Conservation (phyloP, 139 green algal genomes). For the Chlorella ohadii region DNA sequence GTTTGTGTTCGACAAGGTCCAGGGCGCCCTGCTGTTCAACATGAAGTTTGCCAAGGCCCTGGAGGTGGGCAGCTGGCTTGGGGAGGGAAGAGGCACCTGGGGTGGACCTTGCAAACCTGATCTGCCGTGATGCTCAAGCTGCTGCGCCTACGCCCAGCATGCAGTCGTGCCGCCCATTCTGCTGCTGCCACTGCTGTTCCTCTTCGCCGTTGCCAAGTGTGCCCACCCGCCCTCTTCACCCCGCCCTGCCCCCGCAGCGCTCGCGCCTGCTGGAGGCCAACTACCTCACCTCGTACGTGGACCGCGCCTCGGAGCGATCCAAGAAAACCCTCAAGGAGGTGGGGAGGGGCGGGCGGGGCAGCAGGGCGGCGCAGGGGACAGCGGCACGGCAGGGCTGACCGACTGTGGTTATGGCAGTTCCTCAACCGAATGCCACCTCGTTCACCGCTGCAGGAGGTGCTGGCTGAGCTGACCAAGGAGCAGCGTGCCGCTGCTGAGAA, state of each 20-base stretch:
- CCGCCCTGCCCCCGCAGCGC: conserved; percentile 7
- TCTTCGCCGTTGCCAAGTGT: too few species aligned
- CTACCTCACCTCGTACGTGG: conserved; percentile 47
- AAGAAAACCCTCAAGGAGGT: conserved; percentile 33
- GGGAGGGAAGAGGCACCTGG: neutral
- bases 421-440: too few species aligned
- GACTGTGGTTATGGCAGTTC: too few species aligned
- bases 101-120: too few species aligned
- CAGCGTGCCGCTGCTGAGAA: neutral
- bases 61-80: conserved; percentile 2
- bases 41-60: conserved; percentile 59
- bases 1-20: conserved; percentile 55
- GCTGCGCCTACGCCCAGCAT: too few species aligned
- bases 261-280: conserved; percentile 47
- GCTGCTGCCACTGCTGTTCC: too few species aligned
- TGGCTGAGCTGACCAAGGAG: conserved; percentile 23
- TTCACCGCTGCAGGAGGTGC: too few species aligned
- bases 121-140: too few species aligned
- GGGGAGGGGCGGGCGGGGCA: too few species aligned
- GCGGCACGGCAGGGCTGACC: too few species aligned
- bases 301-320: conserved; percentile 42
- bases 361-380: too few species aligned
- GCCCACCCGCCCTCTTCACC: neutral
- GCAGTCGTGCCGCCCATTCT: neutral
- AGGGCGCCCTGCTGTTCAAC: conserved; percentile 67